A percentile compares a stretch with the other conserved stretches of the same genome.
phyloP scores from a whole-genome alignment of 768 basidiomycete genomes.

The Punctularia strigosozonata region DNA sequence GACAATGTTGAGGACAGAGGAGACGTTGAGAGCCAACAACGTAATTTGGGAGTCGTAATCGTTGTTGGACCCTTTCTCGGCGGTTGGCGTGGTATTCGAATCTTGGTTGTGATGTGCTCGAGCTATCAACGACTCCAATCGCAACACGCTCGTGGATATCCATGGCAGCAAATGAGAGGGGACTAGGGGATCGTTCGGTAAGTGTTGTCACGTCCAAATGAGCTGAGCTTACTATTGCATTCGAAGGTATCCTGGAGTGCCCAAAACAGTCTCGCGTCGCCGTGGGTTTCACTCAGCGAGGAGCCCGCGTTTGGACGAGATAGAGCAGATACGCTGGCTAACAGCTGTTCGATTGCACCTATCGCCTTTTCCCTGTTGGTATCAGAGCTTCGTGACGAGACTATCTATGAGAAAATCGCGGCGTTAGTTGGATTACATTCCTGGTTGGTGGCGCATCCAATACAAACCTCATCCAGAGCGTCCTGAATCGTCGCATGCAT shows the following conservation, averaged over 20 bases:
- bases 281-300: slow-evolving; percentile 26
- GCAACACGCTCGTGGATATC: slow-evolving; percentile 39
- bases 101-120: slow-evolving; percentile 33
- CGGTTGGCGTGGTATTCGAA: too few species aligned
- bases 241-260: slow-evolving; percentile 72
- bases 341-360: slow-evolving; percentile 25
- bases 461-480: slow-evolving; percentile 52
- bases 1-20: slow-evolving; percentile 51
- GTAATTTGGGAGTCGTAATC: slow-evolving; percentile 9
- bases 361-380: slow-evolving; percentile 44
- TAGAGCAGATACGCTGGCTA: slow-evolving; percentile 30
- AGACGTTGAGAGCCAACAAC: slow-evolving; percentile 41
- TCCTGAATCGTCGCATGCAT: slow-evolving; percentile 42
- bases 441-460: neutral
- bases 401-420: slow-evolving; percentile 31
- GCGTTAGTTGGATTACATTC: neutral
- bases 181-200: slow-evolving; percentile 29
- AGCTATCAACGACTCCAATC: slow-evolving; percentile 36
- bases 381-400: slow-evolving; percentile 45
- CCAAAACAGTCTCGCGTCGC: slow-evolving; percentile 43
- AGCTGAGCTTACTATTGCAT: slow-evolving; percentile 52
- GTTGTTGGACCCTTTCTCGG: slow-evolving; percentile 3
- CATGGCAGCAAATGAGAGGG: slow-evolving; percentile 54
- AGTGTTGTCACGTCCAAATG: neutral
- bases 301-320: slow-evolving; percentile 31